These are phyloP conservation scores for Eimeria falciformis DNA, from an alignment of 169 alveolate species.

Conservation along the genomic window DNA sequence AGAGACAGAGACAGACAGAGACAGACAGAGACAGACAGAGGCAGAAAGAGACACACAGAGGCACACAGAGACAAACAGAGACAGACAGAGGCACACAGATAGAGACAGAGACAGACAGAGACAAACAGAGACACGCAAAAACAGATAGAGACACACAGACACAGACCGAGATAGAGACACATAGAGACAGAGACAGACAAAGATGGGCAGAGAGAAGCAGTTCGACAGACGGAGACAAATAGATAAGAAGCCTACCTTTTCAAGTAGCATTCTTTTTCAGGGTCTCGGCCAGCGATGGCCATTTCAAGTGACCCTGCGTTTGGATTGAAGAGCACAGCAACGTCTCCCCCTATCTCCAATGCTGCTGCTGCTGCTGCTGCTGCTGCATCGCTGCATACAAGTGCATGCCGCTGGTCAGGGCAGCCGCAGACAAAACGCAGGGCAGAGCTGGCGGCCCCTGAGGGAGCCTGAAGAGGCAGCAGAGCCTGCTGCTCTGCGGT, in stretches of 20 bases:
- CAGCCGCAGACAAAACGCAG: slow-evolving; percentile 57
- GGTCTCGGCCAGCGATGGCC: slow-evolving; percentile 25
- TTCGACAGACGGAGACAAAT: not conserved
- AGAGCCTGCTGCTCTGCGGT: not conserved
- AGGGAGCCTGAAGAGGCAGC: not conserved
- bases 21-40: not conserved
- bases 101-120: not conserved
- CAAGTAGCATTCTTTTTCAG: slow-evolving; percentile 1
- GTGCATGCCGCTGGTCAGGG: not conserved
- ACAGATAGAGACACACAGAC: not conserved
- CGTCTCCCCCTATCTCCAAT: not conserved
- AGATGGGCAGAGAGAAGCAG: not conserved
- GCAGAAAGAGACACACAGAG: not conserved
- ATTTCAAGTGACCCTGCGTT: slow-evolving; percentile 37
- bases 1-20: not conserved
- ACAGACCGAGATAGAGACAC: not conserved
- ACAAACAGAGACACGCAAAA: not conserved
- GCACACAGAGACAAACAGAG: not conserved
- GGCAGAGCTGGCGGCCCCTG: not conserved
- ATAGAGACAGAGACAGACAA: not conserved
- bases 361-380: slow-evolving; percentile 12
- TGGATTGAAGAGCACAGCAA: slow-evolving; percentile 26
- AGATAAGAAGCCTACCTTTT: not conserved
- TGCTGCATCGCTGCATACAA: not conserved
- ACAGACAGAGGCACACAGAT: not conserved